Evolutionary conservation across 176 grass and related monocot species (phyloP).

Genomic region (Triticum timopheevii): DNA sequence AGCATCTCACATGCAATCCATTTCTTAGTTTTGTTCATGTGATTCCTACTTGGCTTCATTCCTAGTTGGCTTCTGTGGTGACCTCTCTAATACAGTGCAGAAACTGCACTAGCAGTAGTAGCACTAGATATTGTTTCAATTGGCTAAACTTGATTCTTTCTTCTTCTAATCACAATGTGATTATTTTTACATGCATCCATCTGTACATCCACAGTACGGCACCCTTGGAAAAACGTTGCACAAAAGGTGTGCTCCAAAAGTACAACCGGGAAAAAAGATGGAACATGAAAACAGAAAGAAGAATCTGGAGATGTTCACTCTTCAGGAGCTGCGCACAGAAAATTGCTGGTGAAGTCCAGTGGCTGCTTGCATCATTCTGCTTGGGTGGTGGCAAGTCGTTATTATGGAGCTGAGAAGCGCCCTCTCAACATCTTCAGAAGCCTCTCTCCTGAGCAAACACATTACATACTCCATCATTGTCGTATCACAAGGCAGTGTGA

Average conservation of each 20-base stretch:
- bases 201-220: constrained; percentile 23
- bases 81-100: not conserved
- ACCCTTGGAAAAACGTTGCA: constrained; percentile 48
- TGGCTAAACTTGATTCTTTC: constrained; percentile 27
- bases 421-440: constrained; percentile 61
- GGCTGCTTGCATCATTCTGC: constrained; percentile 25
- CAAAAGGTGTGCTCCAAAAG: constrained; percentile 40
- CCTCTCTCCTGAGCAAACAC: constrained; percentile 50
- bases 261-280: constrained; percentile 26
- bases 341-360: constrained; percentile 26
- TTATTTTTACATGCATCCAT: constrained; percentile 45
- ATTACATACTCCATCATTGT: constrained; percentile 62
- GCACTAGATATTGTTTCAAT: not conserved
- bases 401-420: constrained; percentile 54
- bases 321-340: constrained; percentile 39
- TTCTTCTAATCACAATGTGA: constrained; percentile 36
- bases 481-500: constrained; percentile 61
- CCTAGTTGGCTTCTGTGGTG: not conserved
- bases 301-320: not conserved
- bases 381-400: constrained; percentile 38
- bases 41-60: constrained; percentile 1
- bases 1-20: constrained; percentile 22
- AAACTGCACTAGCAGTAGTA: not conserved
- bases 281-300: constrained; percentile 5
- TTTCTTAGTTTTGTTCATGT: constrained; percentile 14